Conservation (phyloP, 2,329 filamentous ascomycete species). For the Cladosporium cucumerinum region DNA sequence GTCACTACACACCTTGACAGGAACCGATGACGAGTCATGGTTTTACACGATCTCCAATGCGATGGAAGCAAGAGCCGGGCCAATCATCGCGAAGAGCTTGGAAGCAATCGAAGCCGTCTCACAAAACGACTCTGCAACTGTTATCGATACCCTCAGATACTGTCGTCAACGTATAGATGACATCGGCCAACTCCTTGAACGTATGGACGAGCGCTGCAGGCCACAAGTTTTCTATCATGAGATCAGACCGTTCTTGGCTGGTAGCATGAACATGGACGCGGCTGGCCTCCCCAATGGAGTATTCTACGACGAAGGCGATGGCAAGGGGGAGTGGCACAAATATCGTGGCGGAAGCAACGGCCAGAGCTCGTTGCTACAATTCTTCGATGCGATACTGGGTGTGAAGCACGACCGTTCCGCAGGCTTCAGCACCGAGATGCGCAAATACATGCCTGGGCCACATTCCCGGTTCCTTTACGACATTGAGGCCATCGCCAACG, state of each 20-base stretch:
- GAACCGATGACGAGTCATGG: slow-evolving; percentile 94
- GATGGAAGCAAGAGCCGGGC: slow-evolving; percentile 51
- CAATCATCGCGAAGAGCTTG: slow-evolving; percentile 45
- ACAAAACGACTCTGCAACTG: slow-evolving; percentile 35
- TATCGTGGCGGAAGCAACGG: slow-evolving; percentile 55
- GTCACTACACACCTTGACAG: slow-evolving; percentile 84
- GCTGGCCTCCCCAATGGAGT: slow-evolving; percentile 51
- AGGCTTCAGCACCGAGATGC: slow-evolving; percentile 43
- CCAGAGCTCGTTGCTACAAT: slow-evolving; percentile 53
- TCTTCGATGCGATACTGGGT: slow-evolving; percentile 52
- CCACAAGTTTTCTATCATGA: slow-evolving; percentile 51
- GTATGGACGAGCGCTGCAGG: slow-evolving; percentile 51
- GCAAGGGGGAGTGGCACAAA: slow-evolving; percentile 48
- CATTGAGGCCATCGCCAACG: slow-evolving; percentile 44
- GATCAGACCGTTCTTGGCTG: slow-evolving; percentile 51
- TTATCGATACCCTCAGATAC: slow-evolving; percentile 40
- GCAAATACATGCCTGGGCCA: slow-evolving; percentile 53
- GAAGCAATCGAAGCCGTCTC: slow-evolving; percentile 47
- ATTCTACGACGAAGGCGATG: slow-evolving; percentile 51
- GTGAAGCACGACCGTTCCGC: slow-evolving; percentile 42
- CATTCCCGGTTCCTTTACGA: slow-evolving; percentile 51
- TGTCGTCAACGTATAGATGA: slow-evolving; percentile 44
- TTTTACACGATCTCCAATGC: slow-evolving; percentile 53
- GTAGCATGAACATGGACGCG: slow-evolving; percentile 53
- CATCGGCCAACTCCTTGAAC: slow-evolving; percentile 42